Evolutionary conservation across 768 basidiomycete genomes (phyloP).

Genomic region (Leucogyrophana mollusca): DNA sequence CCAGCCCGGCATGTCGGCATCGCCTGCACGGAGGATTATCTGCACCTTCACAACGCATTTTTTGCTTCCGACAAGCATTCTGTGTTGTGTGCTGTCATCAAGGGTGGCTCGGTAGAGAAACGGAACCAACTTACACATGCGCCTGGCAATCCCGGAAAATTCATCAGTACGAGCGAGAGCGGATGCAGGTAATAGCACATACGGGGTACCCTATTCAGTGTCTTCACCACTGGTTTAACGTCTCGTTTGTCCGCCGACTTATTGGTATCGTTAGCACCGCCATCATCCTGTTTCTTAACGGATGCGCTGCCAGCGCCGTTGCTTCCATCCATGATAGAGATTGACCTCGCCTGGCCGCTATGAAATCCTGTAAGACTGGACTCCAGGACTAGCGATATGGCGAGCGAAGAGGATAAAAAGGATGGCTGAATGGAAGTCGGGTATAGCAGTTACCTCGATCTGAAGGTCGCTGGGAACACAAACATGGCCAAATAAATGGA

Average conservation of each 20-base stretch:
- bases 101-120: slow-evolving; percentile 8
- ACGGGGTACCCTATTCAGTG: slow-evolving; percentile 87
- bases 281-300: slow-evolving; percentile 59
- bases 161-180: slow-evolving; percentile 14
- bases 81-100: slow-evolving; percentile 31
- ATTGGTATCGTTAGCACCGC: slow-evolving; percentile 41
- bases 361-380: background rate
- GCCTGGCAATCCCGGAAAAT: slow-evolving; percentile 42
- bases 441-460: too few relatives aligned
- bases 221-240: slow-evolving; percentile 70
- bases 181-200: slow-evolving; percentile 34
- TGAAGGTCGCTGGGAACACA: too few relatives aligned
- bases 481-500: too few relatives aligned
- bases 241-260: slow-evolving; percentile 52
- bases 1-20: slow-evolving; percentile 84
- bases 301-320: slow-evolving; percentile 3
- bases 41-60: slow-evolving; percentile 96
- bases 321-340: slow-evolving; percentile 18
- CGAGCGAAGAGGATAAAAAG: too few relatives aligned
- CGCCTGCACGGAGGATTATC: slow-evolving; percentile 97
- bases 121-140: slow-evolving; percentile 62
- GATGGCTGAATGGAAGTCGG: too few relatives aligned
- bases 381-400: too few relatives aligned
- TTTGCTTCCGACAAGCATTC: slow-evolving; percentile 96
- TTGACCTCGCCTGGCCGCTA: background rate